A percentile compares a stretch with the other conserved stretches of the same genome.
phyloP scores from a whole-genome alignment of 257 asterid genomes.

The Solanum bulbocastanum region DNA sequence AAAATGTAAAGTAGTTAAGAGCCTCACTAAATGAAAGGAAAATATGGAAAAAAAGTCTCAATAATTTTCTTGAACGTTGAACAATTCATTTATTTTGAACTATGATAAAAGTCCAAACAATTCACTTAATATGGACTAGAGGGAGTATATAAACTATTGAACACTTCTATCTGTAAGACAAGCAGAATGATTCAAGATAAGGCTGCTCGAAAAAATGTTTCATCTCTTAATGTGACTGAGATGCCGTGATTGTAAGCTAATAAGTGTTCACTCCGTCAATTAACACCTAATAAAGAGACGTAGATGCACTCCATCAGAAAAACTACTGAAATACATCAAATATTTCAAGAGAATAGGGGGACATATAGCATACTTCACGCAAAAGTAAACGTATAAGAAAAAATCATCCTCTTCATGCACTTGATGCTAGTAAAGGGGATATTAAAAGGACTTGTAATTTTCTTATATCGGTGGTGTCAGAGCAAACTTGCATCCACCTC shows the following conservation, averaged over 20 bases:
- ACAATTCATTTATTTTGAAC: background rate
- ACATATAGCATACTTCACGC: background rate
- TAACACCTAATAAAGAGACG: background rate
- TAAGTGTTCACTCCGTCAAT: background rate
- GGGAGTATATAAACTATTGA: background rate
- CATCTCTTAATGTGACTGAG: background rate
- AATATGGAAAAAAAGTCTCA: background rate
- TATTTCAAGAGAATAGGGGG: background rate
- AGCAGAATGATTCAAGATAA: background rate
- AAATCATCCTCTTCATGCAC: background rate
- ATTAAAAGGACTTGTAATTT: background rate
- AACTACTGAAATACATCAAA: background rate
- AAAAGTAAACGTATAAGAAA: background rate
- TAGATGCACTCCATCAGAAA: background rate
- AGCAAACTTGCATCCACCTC: background rate
- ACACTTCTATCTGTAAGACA: background rate
- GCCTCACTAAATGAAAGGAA: background rate
- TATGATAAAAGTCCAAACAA: background rate
- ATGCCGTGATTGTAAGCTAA: background rate
- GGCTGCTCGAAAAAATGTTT: background rate
- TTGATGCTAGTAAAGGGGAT: background rate
- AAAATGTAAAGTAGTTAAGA: background rate
- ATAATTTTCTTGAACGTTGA: background rate
- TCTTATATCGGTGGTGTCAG: background rate
- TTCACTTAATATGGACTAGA: background rate